Percentiles rank a stretch among this genome's conserved stretches.
These are phyloP conservation scores for Macadamia tetraphylla DNA, from an alignment of 164 flowering plant species.

Conservation along the genomic window DNA sequence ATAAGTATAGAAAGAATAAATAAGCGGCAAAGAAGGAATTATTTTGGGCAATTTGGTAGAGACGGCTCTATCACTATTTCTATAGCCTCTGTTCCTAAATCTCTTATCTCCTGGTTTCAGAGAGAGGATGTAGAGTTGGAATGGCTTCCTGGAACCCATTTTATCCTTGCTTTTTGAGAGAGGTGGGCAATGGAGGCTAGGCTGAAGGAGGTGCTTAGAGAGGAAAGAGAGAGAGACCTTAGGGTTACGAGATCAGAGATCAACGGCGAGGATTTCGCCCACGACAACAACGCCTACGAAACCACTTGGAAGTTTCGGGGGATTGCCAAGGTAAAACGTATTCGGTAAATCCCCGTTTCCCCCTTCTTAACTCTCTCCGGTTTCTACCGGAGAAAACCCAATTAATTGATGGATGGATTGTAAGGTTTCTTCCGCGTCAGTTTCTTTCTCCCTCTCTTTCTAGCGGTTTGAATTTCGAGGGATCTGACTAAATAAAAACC, in stretches of 20 bases:
- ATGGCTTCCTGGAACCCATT: not conserved
- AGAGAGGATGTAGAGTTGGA: not conserved
- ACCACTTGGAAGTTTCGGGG: constrained; percentile 26
- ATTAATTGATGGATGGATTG: not conserved
- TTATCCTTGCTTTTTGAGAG: not conserved
- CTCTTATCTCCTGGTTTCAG: not conserved
- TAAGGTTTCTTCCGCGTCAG: not conserved
- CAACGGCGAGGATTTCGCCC: constrained; percentile 36
- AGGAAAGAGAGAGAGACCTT: not conserved
- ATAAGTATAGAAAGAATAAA: no score
- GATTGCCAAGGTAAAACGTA: not conserved
- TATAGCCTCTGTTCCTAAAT: no score
- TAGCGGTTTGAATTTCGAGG: not conserved
- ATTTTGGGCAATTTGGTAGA: no score
- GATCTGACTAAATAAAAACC: no score
- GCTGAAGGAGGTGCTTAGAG: no score
- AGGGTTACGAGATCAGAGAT: constrained; percentile 28
- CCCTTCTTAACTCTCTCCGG: no score
- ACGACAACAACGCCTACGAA: constrained; percentile 23
- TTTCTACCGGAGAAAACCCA: no score
- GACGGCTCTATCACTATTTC: no score
- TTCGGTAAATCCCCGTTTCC: no score
- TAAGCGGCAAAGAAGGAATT: no score
- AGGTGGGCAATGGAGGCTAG: not conserved
- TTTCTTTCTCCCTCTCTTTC: not conserved